Base-by-base conservation (phyloP, 139 green algal genomes). In the Coelastrella sp. region DNA sequence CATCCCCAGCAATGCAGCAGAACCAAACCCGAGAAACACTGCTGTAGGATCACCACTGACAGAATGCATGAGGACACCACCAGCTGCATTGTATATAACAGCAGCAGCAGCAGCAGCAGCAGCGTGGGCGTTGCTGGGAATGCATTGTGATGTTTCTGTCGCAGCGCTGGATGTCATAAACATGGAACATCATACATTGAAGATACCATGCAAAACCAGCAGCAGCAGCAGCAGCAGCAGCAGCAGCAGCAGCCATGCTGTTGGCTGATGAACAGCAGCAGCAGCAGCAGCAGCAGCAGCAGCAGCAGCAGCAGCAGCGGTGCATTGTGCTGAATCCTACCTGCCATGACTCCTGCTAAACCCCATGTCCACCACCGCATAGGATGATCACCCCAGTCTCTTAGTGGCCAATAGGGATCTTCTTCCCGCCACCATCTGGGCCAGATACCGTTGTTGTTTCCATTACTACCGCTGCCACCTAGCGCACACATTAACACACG, bases 311-410 rank as follows among this genome's bases (percentile, higher is more conserved):
- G 11, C 45, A 21, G 8, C 8, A 21, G 45, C 8, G 8, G 11
- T 53, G 45, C 45, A 21, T 8, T 53, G 45, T 53, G 11, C 8
- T 8, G 8, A 21, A 11, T 57, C 45, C 45, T 57, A 75, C 62
- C 88, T 89, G 88, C 72, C 30, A 90, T 30, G 15, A 90, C 3
- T 13, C 48, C 86, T n/a, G 86, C 90, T 37, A 90, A 84, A 11
- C 25, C 86, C 21, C 90, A 67, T 2, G 88, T 92, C 87, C 86
- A 92, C 88, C 90, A 91, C 4, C 90, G 78, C 90, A 93, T 92
- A 6, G 88, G 86, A 71, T 93, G 90, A 53, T 88, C 86, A 0
- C 88, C 90, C 84, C 88, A 91, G 53, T 91, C 81, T 23, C 88
- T 79, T 50, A 93, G 37, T 25, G 66, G 75, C 88, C 87, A 90